phyloP scores from a whole-genome alignment of 352 stramenopile species.

The Phytophthora sp. region DNA sequence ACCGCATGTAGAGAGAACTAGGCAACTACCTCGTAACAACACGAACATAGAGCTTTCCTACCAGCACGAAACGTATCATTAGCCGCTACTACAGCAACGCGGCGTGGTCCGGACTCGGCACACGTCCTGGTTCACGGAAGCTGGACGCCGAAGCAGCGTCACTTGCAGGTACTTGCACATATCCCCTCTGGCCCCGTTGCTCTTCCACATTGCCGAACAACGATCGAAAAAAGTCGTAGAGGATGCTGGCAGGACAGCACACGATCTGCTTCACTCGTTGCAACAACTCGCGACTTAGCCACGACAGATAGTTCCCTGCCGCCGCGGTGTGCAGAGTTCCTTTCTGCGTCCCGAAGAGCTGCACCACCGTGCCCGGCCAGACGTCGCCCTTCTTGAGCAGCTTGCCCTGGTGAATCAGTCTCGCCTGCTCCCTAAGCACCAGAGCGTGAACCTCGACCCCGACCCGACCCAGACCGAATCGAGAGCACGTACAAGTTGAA shows the following conservation, averaged over 20 bases:
- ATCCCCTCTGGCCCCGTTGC: slow-evolving; percentile 45
- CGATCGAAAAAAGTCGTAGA: slow-evolving; percentile 76
- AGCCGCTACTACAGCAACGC: slow-evolving; percentile 35
- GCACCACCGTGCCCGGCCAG: slow-evolving; percentile 80
- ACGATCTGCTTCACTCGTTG: slow-evolving; percentile 52
- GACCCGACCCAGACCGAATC: too few species aligned
- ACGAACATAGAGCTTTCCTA: slow-evolving; percentile 19
- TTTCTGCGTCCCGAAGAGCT: slow-evolving; percentile 82
- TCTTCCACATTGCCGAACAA: slow-evolving; percentile 52
- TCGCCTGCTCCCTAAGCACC: slow-evolving; percentile 79
- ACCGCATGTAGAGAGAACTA: slow-evolving; percentile 64
- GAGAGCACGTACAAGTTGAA: slow-evolving; percentile 70
- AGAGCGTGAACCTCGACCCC: too few species aligned
- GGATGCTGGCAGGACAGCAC: slow-evolving; percentile 68
- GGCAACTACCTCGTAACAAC: neutral
- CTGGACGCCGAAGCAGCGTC: slow-evolving; percentile 17
- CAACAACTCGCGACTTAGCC: slow-evolving; percentile 44
- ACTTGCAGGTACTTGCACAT: slow-evolving; percentile 44
- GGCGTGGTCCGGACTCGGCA: slow-evolving; percentile 52
- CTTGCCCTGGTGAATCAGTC: slow-evolving; percentile 81
- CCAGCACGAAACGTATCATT: too few species aligned
- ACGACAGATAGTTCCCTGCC: slow-evolving; percentile 25
- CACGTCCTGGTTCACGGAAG: slow-evolving; percentile 68
- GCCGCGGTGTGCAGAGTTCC: slow-evolving; percentile 20
- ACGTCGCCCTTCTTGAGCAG: slow-evolving; percentile 84